phyloP scores from a whole-genome alignment of 129 eudicot species.

The Centella asiatica region DNA sequence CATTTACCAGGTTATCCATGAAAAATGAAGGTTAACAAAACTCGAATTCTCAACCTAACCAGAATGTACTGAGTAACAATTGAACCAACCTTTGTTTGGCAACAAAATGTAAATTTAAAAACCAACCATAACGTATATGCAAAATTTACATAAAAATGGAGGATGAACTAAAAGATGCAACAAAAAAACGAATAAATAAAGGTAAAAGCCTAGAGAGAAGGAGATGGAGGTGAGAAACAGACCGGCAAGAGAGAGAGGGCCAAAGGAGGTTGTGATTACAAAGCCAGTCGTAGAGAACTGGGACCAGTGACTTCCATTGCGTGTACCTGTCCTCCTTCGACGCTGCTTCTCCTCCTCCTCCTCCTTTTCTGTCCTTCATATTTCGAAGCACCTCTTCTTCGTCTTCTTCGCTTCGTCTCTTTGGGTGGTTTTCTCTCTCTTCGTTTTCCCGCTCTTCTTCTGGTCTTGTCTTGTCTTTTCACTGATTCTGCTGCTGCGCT shows the following conservation, averaged over 20 bases:
- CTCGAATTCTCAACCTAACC: too few relatives aligned
- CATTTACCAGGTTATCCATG: too few relatives aligned
- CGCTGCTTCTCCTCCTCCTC: constrained; percentile 27
- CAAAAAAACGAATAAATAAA: neutral
- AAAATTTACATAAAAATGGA: too few relatives aligned
- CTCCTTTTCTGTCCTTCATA: constrained; percentile 30
- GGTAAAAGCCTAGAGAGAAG: constrained; percentile 29
- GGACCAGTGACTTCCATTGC: constrained; percentile 82
- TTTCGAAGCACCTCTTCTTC: neutral
- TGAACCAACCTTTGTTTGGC: too few relatives aligned
- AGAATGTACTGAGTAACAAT: too few relatives aligned
- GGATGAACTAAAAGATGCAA: neutral
- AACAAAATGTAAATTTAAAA: too few relatives aligned
- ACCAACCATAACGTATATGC: too few relatives aligned
- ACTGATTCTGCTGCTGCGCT: too few relatives aligned
- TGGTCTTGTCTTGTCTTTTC: neutral
- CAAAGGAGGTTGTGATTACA: constrained; percentile 88
- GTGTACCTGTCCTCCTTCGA: constrained; percentile 67
- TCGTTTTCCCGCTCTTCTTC: neutral
- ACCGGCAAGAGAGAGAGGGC: constrained; percentile 96
- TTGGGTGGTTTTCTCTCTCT: neutral
- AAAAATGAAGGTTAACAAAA: too few relatives aligned
- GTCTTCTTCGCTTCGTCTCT: too few relatives aligned
- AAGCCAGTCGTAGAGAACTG: constrained; percentile 90
- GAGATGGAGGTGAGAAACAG: neutral